Evolutionary conservation across 768 basidiomycete genomes (phyloP), one percentile per base, ranked within the genome.

Genomic region (Pisolithus albus): DNA sequence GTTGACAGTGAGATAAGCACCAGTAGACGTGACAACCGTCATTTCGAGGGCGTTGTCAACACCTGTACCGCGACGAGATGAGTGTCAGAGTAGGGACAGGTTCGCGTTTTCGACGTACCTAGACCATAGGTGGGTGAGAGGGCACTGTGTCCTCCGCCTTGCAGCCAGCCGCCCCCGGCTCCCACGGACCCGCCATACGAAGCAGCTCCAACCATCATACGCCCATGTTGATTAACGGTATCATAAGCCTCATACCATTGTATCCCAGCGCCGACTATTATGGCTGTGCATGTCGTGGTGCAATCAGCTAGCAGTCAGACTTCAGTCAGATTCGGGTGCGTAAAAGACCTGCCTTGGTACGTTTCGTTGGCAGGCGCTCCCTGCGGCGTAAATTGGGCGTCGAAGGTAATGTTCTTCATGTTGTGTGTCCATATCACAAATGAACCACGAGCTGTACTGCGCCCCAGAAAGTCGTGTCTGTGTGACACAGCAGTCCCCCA

Each of bases 101-200:
- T 26, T 26, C 10, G 11, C 32, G 10, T n/a, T 34, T 34, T 42
- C 8, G 13, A 42, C 41, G 23, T 56, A 74, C 74, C 73, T 18
- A 78, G 67, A 13, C 77, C 78, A 52, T 70, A 69, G 6, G 50
- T 60, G 1, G 76, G 66, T 4, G 72, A 63, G 7, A 76, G 52
- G 7, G 62, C 55, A 38, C 72, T 73, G 50, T 80, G 75, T 1
- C 78, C 76, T 5, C 74, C 76, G 11, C 78, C n/a, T n/a, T n/a
- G n/a, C 3, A 74, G 49, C 73, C 75, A 80, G n/a, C 77, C 78
- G 26, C 75, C 77, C 13, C 72, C 69, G 23, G 76, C 70, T 36
- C 76, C 78, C 4, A 79, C 67, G 5, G 75, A 70, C 19, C 70
- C 75, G 5, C 68, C 67, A 0, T 30, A 9, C 7, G 70, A 70